Base-by-base conservation (phyloP, 208 protist genomes). In the Acanthamoeba triangularis region DNA sequence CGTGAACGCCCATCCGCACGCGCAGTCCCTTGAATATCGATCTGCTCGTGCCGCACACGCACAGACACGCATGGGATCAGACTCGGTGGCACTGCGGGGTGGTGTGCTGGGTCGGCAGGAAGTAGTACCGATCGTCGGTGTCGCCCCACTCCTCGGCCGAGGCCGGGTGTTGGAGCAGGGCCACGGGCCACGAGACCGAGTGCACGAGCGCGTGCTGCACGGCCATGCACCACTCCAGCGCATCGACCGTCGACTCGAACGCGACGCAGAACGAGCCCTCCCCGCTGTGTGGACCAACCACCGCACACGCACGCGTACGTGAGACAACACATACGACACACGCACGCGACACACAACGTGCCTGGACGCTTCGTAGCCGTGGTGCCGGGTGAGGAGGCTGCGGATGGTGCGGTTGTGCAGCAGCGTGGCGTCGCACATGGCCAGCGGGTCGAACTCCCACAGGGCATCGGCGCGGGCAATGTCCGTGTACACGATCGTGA, bases 261-360 rank as follows among this genome's bases (percentile, higher is more conserved):
- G 85, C 85, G 28, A 92, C 30, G 33, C 37, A 69, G 59, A 92
- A 92, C 33, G 85, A 88, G 37, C 78, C 78, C 47, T 88, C 78
- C 28, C 78, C 78, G 44, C 78, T 78, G 69, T 78, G 33, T 41
- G 11, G 69, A 44, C 67, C 35, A 44, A 41, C 37, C 37, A 3
- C 37, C 37, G 37, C 37, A 41, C 37, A 41, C n/a, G n/a, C n/a
- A n/a, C n/a, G n/a, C n/a, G n/a, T n/a, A n/a, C n/a, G 63, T 33
- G 1, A 30, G 28, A 41, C 37, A 41, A 41, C 37, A 41, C 37
- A 41, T 3, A 41, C 49, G 49, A 52, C 49, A 54, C 49, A 20
- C 13, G 49, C 49, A 20, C 14, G 49, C 49, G 49, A 54, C 13
- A 1, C 13, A 54, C 49, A 54, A 54, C 13, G 49, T 54, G 14